Evolutionary conservation across 2,329 filamentous ascomycete species (phyloP).

Genomic region (Epichloe coenophiala): DNA sequence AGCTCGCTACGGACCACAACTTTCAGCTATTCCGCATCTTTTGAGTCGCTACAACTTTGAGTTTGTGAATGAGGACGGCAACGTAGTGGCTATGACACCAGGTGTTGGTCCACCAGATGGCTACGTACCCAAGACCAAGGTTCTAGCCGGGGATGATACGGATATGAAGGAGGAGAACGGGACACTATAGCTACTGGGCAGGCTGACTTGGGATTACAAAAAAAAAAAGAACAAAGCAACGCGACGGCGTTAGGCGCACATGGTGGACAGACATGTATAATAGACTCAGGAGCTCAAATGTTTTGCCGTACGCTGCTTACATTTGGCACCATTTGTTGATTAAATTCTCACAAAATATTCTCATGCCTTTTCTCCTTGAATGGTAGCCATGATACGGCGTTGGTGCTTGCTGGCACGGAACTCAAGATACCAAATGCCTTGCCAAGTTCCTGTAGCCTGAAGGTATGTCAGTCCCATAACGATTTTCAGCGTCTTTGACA

Average conservation of each 20-base stretch:
- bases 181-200: conserved; percentile 14
- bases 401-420: conserved; percentile 67
- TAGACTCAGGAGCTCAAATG: conserved; percentile 2
- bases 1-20: conserved; percentile 82
- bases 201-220: conserved; percentile 12
- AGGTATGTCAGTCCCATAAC: neutral
- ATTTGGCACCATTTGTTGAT: neutral
- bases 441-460: conserved; percentile 58
- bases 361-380: conserved; percentile 66
- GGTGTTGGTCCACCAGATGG: conserved; percentile 47
- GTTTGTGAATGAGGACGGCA: conserved; percentile 85
- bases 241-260: conserved; percentile 25
- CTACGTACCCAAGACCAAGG: conserved; percentile 50
- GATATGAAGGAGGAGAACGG: conserved; percentile 44
- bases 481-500: neutral
- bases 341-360: neutral
- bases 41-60: conserved; percentile 95
- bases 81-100: conserved; percentile 74
- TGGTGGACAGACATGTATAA: conserved; percentile 4
- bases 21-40: conserved; percentile 90
- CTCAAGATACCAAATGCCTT: conserved; percentile 89
- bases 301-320: neutral
- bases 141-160: conserved; percentile 49
- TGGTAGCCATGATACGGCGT: conserved; percentile 78
- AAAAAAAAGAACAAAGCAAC: conserved; percentile 7